A percentile compares a stretch with the other conserved stretches of the same genome.
These are phyloP conservation scores for Usnea hakonensis DNA, from an alignment of 495 filamentous ascomycete genomes.

Conservation along the genomic window DNA sequence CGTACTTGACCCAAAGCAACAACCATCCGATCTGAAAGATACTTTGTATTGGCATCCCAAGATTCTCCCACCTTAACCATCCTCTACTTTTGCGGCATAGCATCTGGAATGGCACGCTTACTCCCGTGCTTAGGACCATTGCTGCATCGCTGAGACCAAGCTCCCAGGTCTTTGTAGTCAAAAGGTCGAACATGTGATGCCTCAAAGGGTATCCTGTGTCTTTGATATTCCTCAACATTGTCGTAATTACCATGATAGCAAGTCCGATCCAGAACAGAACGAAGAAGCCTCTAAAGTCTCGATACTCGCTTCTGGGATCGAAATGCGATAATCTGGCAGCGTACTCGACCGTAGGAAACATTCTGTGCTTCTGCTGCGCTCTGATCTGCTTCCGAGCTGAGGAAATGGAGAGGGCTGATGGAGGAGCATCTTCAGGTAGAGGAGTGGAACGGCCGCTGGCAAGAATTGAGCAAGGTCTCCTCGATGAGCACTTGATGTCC, in stretches of 20 bases:
- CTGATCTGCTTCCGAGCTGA: conserved; percentile 77
- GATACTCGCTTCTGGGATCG: conserved; percentile 84
- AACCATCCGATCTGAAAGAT: conserved; percentile 75
- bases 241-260: conserved; percentile 93
- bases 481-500: not conserved
- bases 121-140: conserved; percentile 70
- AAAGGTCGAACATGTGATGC: conserved; percentile 76
- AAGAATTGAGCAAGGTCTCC: conserved; percentile 13
- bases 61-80: conserved; percentile 61
- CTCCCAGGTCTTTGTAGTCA: conserved; percentile 82
- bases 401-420: conserved; percentile 77
- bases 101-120: conserved; percentile 67
- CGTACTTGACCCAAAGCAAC: conserved; percentile 68
- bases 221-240: conserved; percentile 82
- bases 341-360: conserved; percentile 96
- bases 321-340: conserved; percentile 92
- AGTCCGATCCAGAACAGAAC: conserved; percentile 95
- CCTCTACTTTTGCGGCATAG: conserved; percentile 50
- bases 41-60: conserved; percentile 75
- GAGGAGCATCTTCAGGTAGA: conserved; percentile 81
- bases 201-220: conserved; percentile 83
- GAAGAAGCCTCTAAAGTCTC: conserved; percentile 95
- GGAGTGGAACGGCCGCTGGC: conserved; percentile 81
- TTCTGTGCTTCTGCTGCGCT: conserved; percentile 67
- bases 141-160: conserved; percentile 71